Evolutionary conservation across 768 basidiomycete genomes (phyloP).

Genomic region (Dioszegia hungarica): DNA sequence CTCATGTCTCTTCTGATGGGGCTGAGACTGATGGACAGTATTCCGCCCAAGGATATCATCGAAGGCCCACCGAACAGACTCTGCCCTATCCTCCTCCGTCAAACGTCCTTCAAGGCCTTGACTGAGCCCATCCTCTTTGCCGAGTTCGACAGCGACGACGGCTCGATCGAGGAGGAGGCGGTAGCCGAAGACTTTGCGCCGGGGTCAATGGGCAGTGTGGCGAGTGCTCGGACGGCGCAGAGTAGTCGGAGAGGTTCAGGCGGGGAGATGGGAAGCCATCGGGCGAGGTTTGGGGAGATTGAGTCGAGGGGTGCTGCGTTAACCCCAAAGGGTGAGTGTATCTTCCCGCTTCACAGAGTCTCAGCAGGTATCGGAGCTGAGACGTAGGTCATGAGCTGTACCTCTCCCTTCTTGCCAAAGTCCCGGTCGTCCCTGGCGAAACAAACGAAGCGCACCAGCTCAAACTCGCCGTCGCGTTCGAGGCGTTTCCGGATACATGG

Average conservation of each 20-base stretch:
- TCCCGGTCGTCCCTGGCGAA: not conserved
- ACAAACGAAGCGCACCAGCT: slow-evolving; percentile 27
- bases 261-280: slow-evolving; percentile 21
- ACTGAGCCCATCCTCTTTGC: slow-evolving; percentile 38
- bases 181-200: not conserved
- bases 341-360: no score
- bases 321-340: slow-evolving; percentile 31
- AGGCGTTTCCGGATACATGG: slow-evolving; percentile 35
- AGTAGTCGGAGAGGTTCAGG: slow-evolving; percentile 8
- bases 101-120: slow-evolving; percentile 44
- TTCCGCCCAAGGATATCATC: slow-evolving; percentile 42
- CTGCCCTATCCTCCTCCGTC: slow-evolving; percentile 41
- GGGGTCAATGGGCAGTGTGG: slow-evolving; percentile 1
- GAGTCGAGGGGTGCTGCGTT: slow-evolving; percentile 40
- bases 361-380: not conserved
- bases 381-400: slow-evolving; percentile 24
- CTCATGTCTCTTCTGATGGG: no score
- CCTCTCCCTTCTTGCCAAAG: slow-evolving; percentile 15
- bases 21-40: no score
- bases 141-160: slow-evolving; percentile 2
- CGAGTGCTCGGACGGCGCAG: not conserved
- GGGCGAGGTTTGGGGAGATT: slow-evolving; percentile 45
- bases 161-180: not conserved
- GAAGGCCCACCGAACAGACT: slow-evolving; percentile 38
- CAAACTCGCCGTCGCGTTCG: slow-evolving; percentile 20